Conservation (phyloP, 1,139 yeast genomes). For the Suhomyces taliae region DNA sequence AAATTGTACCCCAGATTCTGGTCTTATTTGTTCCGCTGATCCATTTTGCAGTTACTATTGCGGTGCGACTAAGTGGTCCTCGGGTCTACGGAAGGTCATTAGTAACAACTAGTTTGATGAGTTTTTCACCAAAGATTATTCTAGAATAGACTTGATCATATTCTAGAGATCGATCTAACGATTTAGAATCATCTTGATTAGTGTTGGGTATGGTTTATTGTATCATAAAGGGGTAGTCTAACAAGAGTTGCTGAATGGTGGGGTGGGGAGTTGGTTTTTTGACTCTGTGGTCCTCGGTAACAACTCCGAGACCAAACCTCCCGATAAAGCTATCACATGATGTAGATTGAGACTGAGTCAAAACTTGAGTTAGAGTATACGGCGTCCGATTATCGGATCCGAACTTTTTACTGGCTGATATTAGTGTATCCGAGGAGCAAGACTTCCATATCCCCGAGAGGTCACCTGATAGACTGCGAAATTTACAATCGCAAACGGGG, state of each 20-base stretch:
- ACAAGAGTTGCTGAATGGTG: not conserved
- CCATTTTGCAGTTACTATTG: slow-evolving; percentile 3
- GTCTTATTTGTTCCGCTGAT: slow-evolving; percentile 8
- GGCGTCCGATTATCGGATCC: slow-evolving; percentile 8
- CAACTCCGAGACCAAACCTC: slow-evolving; percentile 1
- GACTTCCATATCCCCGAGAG: slow-evolving; percentile 9
- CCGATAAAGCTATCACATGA: slow-evolving; percentile 8
- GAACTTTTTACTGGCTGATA: not conserved
- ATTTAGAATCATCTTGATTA: too few species aligned
- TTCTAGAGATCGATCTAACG: not conserved
- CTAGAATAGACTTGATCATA: too few species aligned
- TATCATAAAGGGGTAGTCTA: not conserved
- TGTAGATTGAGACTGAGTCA: not conserved
- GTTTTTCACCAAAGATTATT: too few species aligned
- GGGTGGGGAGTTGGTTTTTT: not conserved
- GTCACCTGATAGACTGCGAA: not conserved
- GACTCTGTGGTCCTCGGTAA: slow-evolving; percentile 1
- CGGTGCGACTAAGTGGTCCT: slow-evolving; percentile 2
- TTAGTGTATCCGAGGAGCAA: slow-evolving; percentile 3
- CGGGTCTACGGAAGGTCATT: slow-evolving; percentile 7
- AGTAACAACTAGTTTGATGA: not conserved
- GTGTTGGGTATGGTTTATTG: not conserved
- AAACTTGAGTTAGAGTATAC: not conserved
- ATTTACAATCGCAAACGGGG: not conserved
- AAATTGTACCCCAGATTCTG: slow-evolving; percentile 11